These are phyloP conservation scores for Mortierella sp. DNA, from an alignment of 371 early-diverging fungal genomes.

Conservation along the genomic window DNA sequence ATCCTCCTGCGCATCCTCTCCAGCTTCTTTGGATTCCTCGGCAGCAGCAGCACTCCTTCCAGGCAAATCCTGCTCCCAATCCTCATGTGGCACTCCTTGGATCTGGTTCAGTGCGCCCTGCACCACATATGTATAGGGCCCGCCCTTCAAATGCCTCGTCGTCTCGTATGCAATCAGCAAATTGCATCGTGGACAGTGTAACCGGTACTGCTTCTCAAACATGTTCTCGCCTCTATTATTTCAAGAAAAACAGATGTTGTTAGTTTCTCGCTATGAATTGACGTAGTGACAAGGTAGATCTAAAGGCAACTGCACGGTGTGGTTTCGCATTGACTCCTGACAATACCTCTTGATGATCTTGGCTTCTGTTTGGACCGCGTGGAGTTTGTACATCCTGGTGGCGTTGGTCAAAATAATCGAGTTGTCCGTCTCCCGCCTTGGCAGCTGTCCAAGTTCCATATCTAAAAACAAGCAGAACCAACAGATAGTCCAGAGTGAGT, in stretches of 20 bases:
- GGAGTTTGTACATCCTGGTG: conserved; percentile 72
- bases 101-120: conserved; percentile 72
- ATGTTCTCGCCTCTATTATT: conserved; percentile 60
- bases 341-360: conserved; percentile 66
- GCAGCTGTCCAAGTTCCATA: conserved; percentile 67
- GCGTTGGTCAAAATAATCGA: conserved; percentile 73
- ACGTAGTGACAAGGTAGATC: too few relatives aligned
- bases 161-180: conserved; percentile 73
- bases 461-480: conserved; percentile 13
- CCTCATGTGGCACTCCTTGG: conserved; percentile 64
- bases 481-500: background rate
- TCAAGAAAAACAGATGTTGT: background rate
- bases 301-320: too few relatives aligned
- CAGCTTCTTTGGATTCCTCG: background rate
- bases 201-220: conserved; percentile 74
- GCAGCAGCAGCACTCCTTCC: background rate
- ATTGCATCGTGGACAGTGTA: conserved; percentile 73
- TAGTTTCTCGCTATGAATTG: background rate
- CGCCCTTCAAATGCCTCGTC: conserved; percentile 66
- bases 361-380: conserved; percentile 63
- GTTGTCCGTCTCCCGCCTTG: conserved; percentile 74
- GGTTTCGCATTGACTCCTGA: background rate
- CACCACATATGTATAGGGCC: conserved; percentile 72
- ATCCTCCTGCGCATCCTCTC: background rate
- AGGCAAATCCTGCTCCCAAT: conserved; percentile 51